A percentile compares a stretch with the other conserved stretches of the same genome.
Conservation (phyloP, 352 stramenopile genomes). For the Thalassiosira livingstoniorum region DNA sequence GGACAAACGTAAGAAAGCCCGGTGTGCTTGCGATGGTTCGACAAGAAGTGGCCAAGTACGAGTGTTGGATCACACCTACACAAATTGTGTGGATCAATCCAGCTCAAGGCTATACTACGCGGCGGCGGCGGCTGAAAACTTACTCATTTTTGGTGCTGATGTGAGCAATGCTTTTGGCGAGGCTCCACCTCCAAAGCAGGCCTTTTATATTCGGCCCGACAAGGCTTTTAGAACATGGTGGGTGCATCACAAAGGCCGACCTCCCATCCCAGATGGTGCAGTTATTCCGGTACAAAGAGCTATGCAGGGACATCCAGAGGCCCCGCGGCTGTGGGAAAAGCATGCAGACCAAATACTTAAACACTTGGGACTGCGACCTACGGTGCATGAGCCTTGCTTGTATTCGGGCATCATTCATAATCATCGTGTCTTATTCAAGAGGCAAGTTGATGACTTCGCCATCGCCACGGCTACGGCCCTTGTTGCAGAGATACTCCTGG, state of each 20-base stretch:
- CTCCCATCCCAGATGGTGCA: conserved; percentile 20
- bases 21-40: conserved; percentile 1
- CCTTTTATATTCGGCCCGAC: conserved; percentile 42
- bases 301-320: conserved; percentile 62
- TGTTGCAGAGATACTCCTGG: conserved; percentile 8
- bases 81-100: conserved; percentile 5
- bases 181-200: conserved; percentile 23
- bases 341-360: conserved; percentile 40
- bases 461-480: neutral
- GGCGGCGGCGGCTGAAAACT: conserved; percentile 7
- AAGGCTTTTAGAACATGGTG: conserved; percentile 43
- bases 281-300: conserved; percentile 46
- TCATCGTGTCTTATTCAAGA: conserved; percentile 25
- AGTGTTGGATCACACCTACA: neutral
- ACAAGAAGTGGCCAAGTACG: neutral
- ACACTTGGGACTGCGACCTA: conserved; percentile 24
- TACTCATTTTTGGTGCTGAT: conserved; percentile 28
- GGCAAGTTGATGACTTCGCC: conserved; percentile 59
- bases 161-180: conserved; percentile 50
- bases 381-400: conserved; percentile 36
- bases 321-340: conserved; percentile 51
- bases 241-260: conserved; percentile 3
- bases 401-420: conserved; percentile 15
- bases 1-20: conserved; percentile 11
- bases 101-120: neutral